Evolutionary conservation across 2,329 filamentous ascomycete genomes (phyloP).

Genomic region (Phoma sp.): DNA sequence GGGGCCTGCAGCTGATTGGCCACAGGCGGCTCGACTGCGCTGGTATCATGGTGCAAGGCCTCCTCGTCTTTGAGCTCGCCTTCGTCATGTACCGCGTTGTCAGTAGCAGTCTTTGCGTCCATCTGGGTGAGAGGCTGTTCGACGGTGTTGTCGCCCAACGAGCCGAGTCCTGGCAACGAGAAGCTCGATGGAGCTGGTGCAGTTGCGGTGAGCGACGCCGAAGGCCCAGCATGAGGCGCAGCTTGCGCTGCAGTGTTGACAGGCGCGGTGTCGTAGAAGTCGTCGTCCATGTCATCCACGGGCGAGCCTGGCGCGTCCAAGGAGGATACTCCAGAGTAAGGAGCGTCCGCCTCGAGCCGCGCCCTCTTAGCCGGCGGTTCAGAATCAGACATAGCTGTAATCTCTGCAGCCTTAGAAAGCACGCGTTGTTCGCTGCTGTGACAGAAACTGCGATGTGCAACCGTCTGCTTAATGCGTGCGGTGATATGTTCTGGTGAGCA

Average conservation of each 20-base stretch:
- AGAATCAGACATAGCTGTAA: slow-evolving; percentile 43
- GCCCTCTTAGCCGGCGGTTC: slow-evolving; percentile 51
- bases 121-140: slow-evolving; percentile 25
- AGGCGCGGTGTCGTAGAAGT: slow-evolving; percentile 46
- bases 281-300: slow-evolving; percentile 49
- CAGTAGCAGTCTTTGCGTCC: slow-evolving; percentile 22
- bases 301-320: slow-evolving; percentile 47
- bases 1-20: slow-evolving; percentile 30
- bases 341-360: slow-evolving; percentile 47
- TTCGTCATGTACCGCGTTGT: slow-evolving; percentile 36
- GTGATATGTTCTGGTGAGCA: slow-evolving; percentile 28
- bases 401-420: slow-evolving; percentile 34
- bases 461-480: slow-evolving; percentile 35
- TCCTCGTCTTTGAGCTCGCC: slow-evolving; percentile 44
- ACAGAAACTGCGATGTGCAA: slow-evolving; percentile 38
- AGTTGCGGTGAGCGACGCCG: slow-evolving; percentile 29
- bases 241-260: slow-evolving; percentile 34
- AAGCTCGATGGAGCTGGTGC: slow-evolving; percentile 34
- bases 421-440: slow-evolving; percentile 32
- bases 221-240: slow-evolving; percentile 22
- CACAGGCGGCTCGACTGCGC: slow-evolving; percentile 25
- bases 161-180: slow-evolving; percentile 46
- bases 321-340: slow-evolving; percentile 41
- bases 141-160: slow-evolving; percentile 31
- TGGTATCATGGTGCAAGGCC: slow-evolving; percentile 36